A percentile compares a stretch with the other conserved stretches of the same genome.
Conservation (phyloP, 2,329 filamentous ascomycete species). For the Didymella sp. region DNA sequence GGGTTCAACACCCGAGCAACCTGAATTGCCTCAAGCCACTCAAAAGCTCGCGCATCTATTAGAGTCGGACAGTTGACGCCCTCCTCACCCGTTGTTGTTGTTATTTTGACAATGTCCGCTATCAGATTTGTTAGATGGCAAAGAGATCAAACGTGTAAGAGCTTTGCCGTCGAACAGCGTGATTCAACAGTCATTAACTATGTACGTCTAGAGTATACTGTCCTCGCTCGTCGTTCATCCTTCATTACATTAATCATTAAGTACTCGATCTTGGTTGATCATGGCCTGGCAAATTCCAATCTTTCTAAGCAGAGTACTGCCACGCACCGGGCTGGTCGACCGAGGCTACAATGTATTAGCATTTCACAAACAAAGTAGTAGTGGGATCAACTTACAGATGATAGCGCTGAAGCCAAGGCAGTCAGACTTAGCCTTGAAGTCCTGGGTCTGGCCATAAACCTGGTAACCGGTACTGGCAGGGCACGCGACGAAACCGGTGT, state of each 20-base stretch:
- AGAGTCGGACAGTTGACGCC: background rate
- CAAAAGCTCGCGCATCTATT: background rate
- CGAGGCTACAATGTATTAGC: constrained; percentile 28
- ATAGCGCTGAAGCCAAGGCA: constrained; percentile 49
- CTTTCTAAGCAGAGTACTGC: constrained; percentile 41
- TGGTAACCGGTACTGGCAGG: constrained; percentile 41
- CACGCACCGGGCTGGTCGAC: constrained; percentile 41
- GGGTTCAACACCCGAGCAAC: background rate
- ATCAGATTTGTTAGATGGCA: constrained; percentile 42
- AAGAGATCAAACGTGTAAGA: constrained; percentile 36
- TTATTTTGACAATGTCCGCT: constrained; percentile 22
- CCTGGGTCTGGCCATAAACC: constrained; percentile 41
- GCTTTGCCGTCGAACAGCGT: constrained; percentile 32
- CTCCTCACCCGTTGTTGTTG: no score
- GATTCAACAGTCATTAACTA: constrained; percentile 11
- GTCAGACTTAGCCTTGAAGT: constrained; percentile 27
- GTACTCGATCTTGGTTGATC: constrained; percentile 9
- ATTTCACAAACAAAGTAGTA: background rate
- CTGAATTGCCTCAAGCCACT: background rate
- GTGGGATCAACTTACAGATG: constrained; percentile 33
- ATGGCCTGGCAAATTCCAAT: constrained; percentile 2
- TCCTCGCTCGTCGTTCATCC: background rate
- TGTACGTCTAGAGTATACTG: constrained; percentile 11
- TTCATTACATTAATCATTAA: constrained; percentile 19
- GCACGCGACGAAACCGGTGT: constrained; percentile 46